A percentile compares a stretch with the other conserved stretches of the same genome.
Conservation (phyloP, 768 basidiomycete genomes). For the Suillus weaverae region DNA sequence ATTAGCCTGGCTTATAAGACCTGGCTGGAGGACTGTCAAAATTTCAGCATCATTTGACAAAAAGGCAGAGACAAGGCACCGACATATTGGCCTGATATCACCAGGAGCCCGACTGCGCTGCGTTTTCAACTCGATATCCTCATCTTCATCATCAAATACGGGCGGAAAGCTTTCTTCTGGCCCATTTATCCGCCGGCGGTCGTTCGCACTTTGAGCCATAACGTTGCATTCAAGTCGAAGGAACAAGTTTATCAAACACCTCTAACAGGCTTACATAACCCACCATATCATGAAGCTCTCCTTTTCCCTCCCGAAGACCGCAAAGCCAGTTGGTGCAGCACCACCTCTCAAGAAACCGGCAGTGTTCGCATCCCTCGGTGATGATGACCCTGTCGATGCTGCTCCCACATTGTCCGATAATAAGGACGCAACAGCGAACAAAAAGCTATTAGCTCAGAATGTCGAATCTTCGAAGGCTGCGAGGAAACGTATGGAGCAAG, state of each 20-base stretch:
- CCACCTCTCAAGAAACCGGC: slow-evolving; percentile 58
- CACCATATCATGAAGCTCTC: slow-evolving; percentile 75
- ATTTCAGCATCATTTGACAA: slow-evolving; percentile 12
- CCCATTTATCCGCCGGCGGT: slow-evolving; percentile 87
- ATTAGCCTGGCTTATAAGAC: slow-evolving; percentile 89
- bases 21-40: slow-evolving; percentile 77
- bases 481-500: slow-evolving; percentile 75
- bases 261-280: slow-evolving; percentile 24
- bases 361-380: slow-evolving; percentile 62
- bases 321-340: slow-evolving; percentile 55
- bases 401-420: slow-evolving; percentile 45
- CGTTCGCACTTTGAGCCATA: slow-evolving; percentile 63
- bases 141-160: slow-evolving; percentile 47
- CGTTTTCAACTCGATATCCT: slow-evolving; percentile 16
- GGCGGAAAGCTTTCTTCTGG: slow-evolving; percentile 83
- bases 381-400: slow-evolving; percentile 54
- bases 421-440: slow-evolving; percentile 47
- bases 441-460: slow-evolving; percentile 58
- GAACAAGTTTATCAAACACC: neutral
- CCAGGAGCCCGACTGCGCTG: slow-evolving; percentile 48
- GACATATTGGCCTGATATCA: slow-evolving; percentile 89
- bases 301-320: slow-evolving; percentile 67
- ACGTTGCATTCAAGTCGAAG: neutral
- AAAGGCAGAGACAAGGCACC: neutral
- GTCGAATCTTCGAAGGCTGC: slow-evolving; percentile 60